Conservation (phyloP, 2,329 filamentous ascomycete species). For the Colletotrichum liriopes region DNA sequence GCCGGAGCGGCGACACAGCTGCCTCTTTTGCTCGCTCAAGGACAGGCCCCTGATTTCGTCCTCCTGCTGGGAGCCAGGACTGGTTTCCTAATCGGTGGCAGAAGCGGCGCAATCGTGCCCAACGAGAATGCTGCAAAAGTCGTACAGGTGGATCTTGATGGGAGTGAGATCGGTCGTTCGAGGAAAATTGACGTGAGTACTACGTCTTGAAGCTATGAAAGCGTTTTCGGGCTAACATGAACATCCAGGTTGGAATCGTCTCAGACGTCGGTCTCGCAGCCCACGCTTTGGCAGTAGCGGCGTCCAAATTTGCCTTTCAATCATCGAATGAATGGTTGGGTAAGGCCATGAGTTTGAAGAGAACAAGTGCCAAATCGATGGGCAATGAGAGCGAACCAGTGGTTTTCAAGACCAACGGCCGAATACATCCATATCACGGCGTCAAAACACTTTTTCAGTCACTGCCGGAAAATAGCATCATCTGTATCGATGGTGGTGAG, state of each 20-base stretch:
- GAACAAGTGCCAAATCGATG: neutral
- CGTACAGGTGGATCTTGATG: slow-evolving; percentile 26
- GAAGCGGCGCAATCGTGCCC: slow-evolving; percentile 20
- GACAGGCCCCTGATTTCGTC: slow-evolving; percentile 26
- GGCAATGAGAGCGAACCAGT: slow-evolving; percentile 2
- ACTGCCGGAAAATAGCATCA: slow-evolving; percentile 14
- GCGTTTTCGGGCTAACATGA: neutral
- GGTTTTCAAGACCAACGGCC: slow-evolving; percentile 6
- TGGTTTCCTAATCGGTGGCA: slow-evolving; percentile 21
- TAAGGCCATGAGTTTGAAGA: slow-evolving; percentile 3
- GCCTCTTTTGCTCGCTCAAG: slow-evolving; percentile 9
- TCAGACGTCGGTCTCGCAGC: slow-evolving; percentile 22
- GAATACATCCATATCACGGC: slow-evolving; percentile 24
- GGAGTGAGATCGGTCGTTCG: slow-evolving; percentile 26
- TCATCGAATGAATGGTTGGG: slow-evolving; percentile 3
- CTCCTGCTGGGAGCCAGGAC: slow-evolving; percentile 25
- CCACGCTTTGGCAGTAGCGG: neutral
- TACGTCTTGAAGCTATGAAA: neutral
- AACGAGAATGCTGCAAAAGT: slow-evolving; percentile 22
- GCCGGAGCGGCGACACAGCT: slow-evolving; percentile 19
- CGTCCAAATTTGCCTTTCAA: neutral
- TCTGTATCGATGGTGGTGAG: slow-evolving; percentile 28
- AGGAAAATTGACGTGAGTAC: slow-evolving; percentile 17
- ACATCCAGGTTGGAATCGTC: slow-evolving; percentile 14
- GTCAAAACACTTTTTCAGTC: slow-evolving; percentile 11